Conservation (phyloP, 495 filamentous ascomycete species). For the Aspergillus funiculosus region DNA sequence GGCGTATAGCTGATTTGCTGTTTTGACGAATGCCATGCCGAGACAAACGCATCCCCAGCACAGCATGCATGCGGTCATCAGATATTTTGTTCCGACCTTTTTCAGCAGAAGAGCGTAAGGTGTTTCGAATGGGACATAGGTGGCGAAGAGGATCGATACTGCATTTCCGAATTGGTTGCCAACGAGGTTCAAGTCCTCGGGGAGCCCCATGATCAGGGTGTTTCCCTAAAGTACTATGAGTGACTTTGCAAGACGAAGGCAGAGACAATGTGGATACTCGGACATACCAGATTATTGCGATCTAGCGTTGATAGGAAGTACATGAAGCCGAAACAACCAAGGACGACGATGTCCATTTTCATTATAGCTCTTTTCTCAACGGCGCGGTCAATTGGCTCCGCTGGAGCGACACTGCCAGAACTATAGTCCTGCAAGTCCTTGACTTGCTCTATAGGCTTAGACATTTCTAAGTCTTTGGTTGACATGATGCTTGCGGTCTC, state of each 20-base stretch:
- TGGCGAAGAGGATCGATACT: constrained; percentile 48
- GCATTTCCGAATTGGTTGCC: constrained; percentile 41
- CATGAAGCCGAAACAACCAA: constrained; percentile 41
- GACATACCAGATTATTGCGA: constrained; percentile 25
- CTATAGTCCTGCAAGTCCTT: too few relatives aligned
- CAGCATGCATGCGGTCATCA: neutral
- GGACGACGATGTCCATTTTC: constrained; percentile 37
- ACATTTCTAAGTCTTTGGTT: too few relatives aligned
- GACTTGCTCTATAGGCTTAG: too few relatives aligned
- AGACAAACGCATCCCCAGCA: neutral
- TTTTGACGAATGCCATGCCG: neutral
- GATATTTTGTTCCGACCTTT: constrained; percentile 17
- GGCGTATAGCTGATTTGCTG: neutral
- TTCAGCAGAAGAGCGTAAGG: constrained; percentile 43
- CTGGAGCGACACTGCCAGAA: too few relatives aligned
- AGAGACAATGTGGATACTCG: neutral
- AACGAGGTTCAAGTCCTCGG: constrained; percentile 40
- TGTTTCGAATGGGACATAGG: constrained; percentile 34
- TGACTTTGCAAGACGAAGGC: too few relatives aligned
- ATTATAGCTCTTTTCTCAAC: constrained; percentile 35
- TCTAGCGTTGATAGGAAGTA: constrained; percentile 41
- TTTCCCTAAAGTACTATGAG: constrained; percentile 26
- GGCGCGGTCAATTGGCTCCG: neutral
- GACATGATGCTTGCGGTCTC: too few relatives aligned
- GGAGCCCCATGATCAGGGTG: constrained; percentile 42